A percentile compares a stretch with the other conserved stretches of the same genome.
These are phyloP conservation scores for Wickerhamomyces xylosicus DNA, from an alignment of 805 yeast genomes.

Conservation along the genomic window DNA sequence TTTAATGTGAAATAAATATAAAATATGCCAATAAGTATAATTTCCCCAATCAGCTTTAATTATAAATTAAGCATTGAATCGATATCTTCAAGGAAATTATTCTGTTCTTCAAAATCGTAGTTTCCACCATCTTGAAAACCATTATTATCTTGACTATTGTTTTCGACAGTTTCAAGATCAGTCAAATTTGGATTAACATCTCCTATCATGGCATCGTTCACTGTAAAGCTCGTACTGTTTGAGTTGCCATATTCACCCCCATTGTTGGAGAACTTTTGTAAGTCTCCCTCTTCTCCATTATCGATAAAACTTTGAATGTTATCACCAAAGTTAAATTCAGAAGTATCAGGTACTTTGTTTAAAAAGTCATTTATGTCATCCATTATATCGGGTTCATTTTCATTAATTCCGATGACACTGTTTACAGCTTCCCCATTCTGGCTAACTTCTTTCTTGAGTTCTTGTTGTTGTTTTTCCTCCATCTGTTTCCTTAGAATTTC, in stretches of 20 bases:
- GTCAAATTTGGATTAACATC: background rate
- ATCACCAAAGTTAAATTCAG: constrained; percentile 19
- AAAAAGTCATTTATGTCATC: constrained; percentile 20
- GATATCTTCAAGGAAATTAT: constrained; percentile 13
- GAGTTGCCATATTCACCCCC: constrained; percentile 1
- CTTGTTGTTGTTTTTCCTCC: background rate
- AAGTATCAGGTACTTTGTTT: constrained; percentile 21
- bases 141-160: background rate
- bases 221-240: background rate
- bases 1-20: constrained; percentile 14
- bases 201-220: background rate
- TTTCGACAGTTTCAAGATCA: constrained; percentile 4
- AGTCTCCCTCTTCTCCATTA: background rate
- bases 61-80: constrained; percentile 14
- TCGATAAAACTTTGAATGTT: constrained; percentile 9
- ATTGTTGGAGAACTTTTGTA: constrained; percentile 2
- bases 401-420: too few relatives aligned
- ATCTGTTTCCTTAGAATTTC: constrained; percentile 4
- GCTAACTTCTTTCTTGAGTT: background rate
- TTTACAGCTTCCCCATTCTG: too few relatives aligned
- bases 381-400: constrained; percentile 9
- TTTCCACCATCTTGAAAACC: constrained; percentile 1
- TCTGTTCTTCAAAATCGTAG: constrained; percentile 11
- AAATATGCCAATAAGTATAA: background rate
- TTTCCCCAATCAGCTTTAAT: background rate